Evolutionary conservation across 2,329 filamentous ascomycete genomes (phyloP), one percentile per base, ranked within the genome.

Genomic region (Monilinia vaccinii-corymbosi): DNA sequence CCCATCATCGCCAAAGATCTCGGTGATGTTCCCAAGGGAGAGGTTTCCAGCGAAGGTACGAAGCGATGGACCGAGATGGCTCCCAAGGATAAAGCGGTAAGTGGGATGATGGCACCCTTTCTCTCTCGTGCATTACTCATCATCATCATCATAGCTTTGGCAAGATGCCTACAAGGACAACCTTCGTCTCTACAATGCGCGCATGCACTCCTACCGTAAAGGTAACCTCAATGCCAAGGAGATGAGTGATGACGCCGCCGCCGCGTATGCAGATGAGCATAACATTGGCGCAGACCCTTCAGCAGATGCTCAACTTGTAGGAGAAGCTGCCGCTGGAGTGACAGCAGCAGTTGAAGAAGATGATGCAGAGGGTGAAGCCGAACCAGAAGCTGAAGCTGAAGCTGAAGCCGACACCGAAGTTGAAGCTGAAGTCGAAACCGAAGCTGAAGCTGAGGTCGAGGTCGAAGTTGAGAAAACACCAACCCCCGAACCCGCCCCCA

Each of bases 41-140:
- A 92, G 61, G 89, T 97, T 52, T 88, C 91, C 71, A 85, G 89
- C 62, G 91, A 96, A 75, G 90, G 91, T 45, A 92, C 91, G 71
- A 85, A 85, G 68, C 84, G 92, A 69, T 97, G 93, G 93, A 82
- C 85, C 63, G 81, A 83, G 65, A 91, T 97, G 86, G 78, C 78
- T 8, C 80, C 86, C 2, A 75, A 78, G 11, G 87, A 95, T 76
- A 95, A 95, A 77, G 76, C 76, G 63, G 78, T 78, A 66, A 68
- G 76, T 65, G 11, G n/a, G 23, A 6, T n/a, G 38, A 36, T 40
- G 10, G 11, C 7, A 13, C 1, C 1, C 13, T 25, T 7, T 46
- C n/a, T 13, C 32, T 31, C 3, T 42, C 11, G 3, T 34, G 3
- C 7, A 1, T 1, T 8, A 7, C 42, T 58, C 50, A 52, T 46